A percentile compares a stretch with the other conserved stretches of the same genome.
Conservation (phyloP, 257 asterid genomes). For the Schizonepeta tenuifolia region DNA sequence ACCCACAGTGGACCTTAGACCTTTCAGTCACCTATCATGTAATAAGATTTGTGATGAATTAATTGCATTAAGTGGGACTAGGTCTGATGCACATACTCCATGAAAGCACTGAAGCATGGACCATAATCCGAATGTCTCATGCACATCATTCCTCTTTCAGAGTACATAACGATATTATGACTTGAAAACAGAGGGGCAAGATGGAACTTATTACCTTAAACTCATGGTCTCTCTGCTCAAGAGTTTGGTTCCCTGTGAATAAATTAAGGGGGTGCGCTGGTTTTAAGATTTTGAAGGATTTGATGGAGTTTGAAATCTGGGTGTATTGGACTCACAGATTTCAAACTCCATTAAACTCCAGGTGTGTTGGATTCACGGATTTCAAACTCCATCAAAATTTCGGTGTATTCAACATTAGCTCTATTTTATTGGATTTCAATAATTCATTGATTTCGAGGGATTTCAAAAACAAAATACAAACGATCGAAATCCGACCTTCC, state of each 20-base stretch:
- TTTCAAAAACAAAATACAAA: too few species aligned
- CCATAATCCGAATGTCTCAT: slow-evolving; percentile 17
- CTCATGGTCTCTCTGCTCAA: slow-evolving; percentile 74
- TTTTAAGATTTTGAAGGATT: too few species aligned
- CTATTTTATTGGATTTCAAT: too few species aligned
- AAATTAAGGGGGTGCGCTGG: too few species aligned
- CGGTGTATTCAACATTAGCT: too few species aligned
- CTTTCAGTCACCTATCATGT: slow-evolving; percentile 66
- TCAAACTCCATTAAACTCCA: too few species aligned
- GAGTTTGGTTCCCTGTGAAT: slow-evolving; percentile 95
- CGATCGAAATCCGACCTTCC: too few species aligned
- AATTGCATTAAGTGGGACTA: neutral
- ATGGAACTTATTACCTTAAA: slow-evolving; percentile 60
- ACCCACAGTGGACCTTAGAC: slow-evolving; percentile 67
- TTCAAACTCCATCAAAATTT: too few species aligned
- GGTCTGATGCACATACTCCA: slow-evolving; percentile 29
- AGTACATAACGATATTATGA: neutral
- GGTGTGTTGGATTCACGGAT: too few species aligned
- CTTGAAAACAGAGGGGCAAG: slow-evolving; percentile 4
- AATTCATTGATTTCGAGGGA: too few species aligned
- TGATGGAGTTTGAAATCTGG: too few species aligned
- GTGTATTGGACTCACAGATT: too few species aligned
- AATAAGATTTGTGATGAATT: slow-evolving; percentile 9
- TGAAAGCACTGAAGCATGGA: neutral
- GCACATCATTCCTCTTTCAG: slow-evolving; percentile 8